phyloP scores from a whole-genome alignment of 2,329 filamentous ascomycete genomes.

The Claviceps humidiphila region DNA sequence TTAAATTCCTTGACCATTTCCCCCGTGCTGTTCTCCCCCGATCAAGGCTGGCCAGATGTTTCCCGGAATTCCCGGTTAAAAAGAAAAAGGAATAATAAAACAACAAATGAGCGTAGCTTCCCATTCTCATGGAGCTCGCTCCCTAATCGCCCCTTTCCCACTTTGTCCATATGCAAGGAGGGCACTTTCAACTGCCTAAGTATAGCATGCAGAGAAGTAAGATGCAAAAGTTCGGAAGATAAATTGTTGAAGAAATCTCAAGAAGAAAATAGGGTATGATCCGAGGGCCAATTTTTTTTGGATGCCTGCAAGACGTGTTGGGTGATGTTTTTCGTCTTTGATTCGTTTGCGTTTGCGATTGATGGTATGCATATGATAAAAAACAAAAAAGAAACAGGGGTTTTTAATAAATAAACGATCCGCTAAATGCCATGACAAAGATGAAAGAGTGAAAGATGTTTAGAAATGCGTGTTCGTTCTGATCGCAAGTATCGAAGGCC shows the following conservation, averaged over 20 bases:
- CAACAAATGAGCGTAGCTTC: neutral
- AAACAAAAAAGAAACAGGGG: slow-evolving; percentile 12
- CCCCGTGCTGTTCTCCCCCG: neutral
- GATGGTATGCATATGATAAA: neutral
- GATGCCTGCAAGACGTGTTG: slow-evolving; percentile 24
- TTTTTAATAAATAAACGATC: slow-evolving; percentile 17
- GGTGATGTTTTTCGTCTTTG: slow-evolving; percentile 13
- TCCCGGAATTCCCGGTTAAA: slow-evolving; percentile 14
- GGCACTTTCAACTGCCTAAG: slow-evolving; percentile 7
- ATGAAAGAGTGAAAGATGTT: slow-evolving; percentile 10
- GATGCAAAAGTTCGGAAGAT: slow-evolving; percentile 7
- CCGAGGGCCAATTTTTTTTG: slow-evolving; percentile 23
- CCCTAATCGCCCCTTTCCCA: slow-evolving; percentile 7
- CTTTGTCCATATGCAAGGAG: slow-evolving; percentile 7
- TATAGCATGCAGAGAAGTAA: slow-evolving; percentile 14
- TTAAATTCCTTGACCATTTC: slow-evolving; percentile 14
- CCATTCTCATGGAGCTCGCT: neutral
- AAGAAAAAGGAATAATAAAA: slow-evolving; percentile 4
- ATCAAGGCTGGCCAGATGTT: slow-evolving; percentile 16
- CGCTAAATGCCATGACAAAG: slow-evolving; percentile 35
- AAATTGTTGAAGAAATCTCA: slow-evolving; percentile 12
- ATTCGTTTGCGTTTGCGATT: slow-evolving; percentile 11
- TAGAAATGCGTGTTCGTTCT: neutral
- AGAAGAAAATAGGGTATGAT: slow-evolving; percentile 22
- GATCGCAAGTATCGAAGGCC: neutral